These are phyloP conservation scores for Yamadazyma insecticola DNA, from an alignment of 805 yeast genomes.

Conservation along the genomic window DNA sequence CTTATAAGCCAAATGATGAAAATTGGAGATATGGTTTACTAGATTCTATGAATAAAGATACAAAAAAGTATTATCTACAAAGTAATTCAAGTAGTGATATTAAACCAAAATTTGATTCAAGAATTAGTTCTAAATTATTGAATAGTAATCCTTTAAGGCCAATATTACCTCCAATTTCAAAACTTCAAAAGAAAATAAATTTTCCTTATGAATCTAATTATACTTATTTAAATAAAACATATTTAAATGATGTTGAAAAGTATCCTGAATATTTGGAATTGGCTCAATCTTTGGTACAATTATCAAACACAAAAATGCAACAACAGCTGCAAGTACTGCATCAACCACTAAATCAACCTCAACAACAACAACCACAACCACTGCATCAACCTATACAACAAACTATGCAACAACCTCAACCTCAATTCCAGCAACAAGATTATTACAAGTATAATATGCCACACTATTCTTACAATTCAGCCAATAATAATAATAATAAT, in stretches of 20 bases:
- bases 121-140: no score
- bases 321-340: conserved; percentile 2
- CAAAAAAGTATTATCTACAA: conserved; percentile 15
- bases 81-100: conserved; percentile 5
- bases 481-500: conserved; percentile 2
- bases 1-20: conserved; percentile 42
- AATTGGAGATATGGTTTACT: conserved; percentile 40
- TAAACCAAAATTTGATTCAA: conserved; percentile 36
- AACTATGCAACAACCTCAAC: conserved; percentile 4
- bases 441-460: conserved; percentile 3
- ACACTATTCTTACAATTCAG: no score
- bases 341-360: conserved; percentile 8
- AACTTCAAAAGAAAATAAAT: conserved; percentile 34
- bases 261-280: conserved; percentile 47
- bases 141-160: no score
- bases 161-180: conserved; percentile 14
- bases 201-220: conserved; percentile 53
- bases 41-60: conserved; percentile 26
- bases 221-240: conserved; percentile 45
- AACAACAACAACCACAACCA: neutral
- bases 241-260: conserved; percentile 43
- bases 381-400: conserved; percentile 2
- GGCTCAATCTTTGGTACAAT: conserved; percentile 38
- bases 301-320: conserved; percentile 15
- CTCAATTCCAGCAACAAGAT: conserved; percentile 1